Conservation (phyloP, 2,329 filamentous ascomycete species). For the Clathrospora elynae region DNA sequence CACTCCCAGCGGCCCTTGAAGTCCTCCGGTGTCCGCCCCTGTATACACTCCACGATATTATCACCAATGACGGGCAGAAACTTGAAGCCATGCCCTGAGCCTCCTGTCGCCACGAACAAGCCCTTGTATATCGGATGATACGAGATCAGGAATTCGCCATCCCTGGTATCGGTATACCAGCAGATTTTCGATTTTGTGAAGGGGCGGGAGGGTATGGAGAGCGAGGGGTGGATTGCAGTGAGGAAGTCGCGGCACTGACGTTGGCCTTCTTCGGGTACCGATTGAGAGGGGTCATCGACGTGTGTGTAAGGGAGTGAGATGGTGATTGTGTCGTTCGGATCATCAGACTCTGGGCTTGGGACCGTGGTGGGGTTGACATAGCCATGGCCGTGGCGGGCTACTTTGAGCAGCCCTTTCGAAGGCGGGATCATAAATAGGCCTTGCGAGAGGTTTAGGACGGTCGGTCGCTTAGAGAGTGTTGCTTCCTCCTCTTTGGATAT, state of each 20-base stretch:
- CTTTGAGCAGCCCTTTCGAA: constrained; percentile 51
- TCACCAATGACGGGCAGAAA: constrained; percentile 64
- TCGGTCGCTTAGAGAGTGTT: constrained; percentile 68
- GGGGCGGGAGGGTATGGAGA: constrained; percentile 46
- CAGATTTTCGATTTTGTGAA: constrained; percentile 57
- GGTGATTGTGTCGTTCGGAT: constrained; percentile 46
- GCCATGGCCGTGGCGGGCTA: constrained; percentile 58
- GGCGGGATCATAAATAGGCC: constrained; percentile 80
- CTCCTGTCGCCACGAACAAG: constrained; percentile 65
- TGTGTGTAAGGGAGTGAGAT: constrained; percentile 57
- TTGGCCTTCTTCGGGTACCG: constrained; percentile 43
- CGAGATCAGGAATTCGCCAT: constrained; percentile 61
- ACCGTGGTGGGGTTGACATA: constrained; percentile 56
- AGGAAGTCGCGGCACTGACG: constrained; percentile 42
- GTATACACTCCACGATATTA: constrained; percentile 59
- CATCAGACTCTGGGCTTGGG: constrained; percentile 52
- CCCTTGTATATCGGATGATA: constrained; percentile 57
- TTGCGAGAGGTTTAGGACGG: constrained; percentile 71
- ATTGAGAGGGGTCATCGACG: constrained; percentile 55
- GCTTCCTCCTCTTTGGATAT: constrained; percentile 74
- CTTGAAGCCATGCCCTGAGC: constrained; percentile 67
- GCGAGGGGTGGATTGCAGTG: constrained; percentile 32
- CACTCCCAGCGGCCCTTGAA: constrained; percentile 68
- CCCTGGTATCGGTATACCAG: constrained; percentile 63
- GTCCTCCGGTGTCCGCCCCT: constrained; percentile 49